Base-by-base conservation (phyloP, 2,329 filamentous ascomycete genomes). In the Calonectria pseudoreteaudii region DNA sequence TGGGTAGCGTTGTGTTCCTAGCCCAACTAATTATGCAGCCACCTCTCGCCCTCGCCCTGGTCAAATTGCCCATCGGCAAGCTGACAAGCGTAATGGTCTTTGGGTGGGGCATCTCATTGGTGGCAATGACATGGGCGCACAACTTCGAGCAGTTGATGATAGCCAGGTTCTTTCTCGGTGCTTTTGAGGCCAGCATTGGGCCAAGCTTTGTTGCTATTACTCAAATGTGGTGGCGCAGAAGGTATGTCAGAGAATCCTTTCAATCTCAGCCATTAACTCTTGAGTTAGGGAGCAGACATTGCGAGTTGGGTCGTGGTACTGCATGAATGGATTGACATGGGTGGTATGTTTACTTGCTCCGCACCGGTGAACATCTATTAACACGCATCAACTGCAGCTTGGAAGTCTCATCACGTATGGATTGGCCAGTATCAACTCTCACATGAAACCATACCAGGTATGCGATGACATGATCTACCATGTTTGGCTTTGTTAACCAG, bases 181-280 rank as follows among this genome's bases (percentile, higher is more conserved):
- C 89, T 0, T 91, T 92, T 78, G 91, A 92, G 77, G 87, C 83
- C 4, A 83, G 82, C 52, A 79, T 85, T 49, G 83, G 83, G 2
- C 90, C 90, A 0, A 87, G 87, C 26, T 91, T 91, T 75, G 85
- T 91, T 20, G 88, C 89, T 23, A 89, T 91, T 41, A 91, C 90
- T 0, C 87, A 89, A 69, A 91, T 91, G 89, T 93, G 91, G 91
- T 93, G 89, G 85, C 86, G 89, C 52, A 86, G 90, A 66, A 85
- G 87, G 71, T 83, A 75, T 31, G 71, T n/a, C 13, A 16, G 8
- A 26, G 38, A 50, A 34, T 16, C 10, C 10, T 41, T 11, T 13
- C 28, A 10, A 14, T 36, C 11, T 18, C 47, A 18, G 34, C 23
- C 53, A 11, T 71, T 80, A 47, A 79, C 72, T 28, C 18, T 23